Conservation (phyloP, 2,329 filamentous ascomycete species). For the Aureobasidium sp. region DNA sequence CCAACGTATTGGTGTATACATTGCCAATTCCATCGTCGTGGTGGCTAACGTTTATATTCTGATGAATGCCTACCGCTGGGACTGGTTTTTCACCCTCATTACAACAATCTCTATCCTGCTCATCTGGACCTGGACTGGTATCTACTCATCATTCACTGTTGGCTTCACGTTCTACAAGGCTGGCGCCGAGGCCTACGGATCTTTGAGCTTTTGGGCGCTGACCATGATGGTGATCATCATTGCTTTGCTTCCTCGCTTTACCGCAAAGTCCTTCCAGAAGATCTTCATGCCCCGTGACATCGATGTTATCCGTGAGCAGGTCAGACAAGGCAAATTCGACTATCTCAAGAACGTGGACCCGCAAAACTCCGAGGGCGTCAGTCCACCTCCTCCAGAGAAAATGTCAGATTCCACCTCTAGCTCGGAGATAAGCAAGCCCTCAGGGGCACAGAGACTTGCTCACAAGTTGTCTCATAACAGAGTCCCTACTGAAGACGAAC, state of each 20-base stretch:
- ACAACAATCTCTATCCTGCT: slow-evolving; percentile 75
- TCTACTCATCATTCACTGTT: slow-evolving; percentile 61
- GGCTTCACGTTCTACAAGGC: slow-evolving; percentile 67
- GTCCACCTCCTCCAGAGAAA: slow-evolving; percentile 38
- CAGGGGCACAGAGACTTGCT: slow-evolving; percentile 29
- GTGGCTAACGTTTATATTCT: slow-evolving; percentile 92
- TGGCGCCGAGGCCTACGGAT: slow-evolving; percentile 69
- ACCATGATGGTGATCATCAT: slow-evolving; percentile 72
- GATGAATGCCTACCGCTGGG: slow-evolving; percentile 96
- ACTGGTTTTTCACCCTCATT: slow-evolving; percentile 87
- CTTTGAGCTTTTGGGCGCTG: slow-evolving; percentile 81
- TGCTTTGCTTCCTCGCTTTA: slow-evolving; percentile 81
- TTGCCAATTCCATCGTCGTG: slow-evolving; percentile 75
- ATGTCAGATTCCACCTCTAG: slow-evolving; percentile 49
- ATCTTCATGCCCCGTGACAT: slow-evolving; percentile 88
- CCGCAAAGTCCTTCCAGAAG: slow-evolving; percentile 82
- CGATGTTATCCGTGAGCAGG: slow-evolving; percentile 92
- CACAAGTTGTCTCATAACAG: slow-evolving; percentile 43
- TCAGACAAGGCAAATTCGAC: slow-evolving; percentile 73
- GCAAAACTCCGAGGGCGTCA: slow-evolving; percentile 26
- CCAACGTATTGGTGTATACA: slow-evolving; percentile 76
- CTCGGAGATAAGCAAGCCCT: slow-evolving; percentile 47
- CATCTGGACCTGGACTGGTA: slow-evolving; percentile 92
- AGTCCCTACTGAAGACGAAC: slow-evolving; percentile 71
- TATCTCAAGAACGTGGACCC: slow-evolving; percentile 56